Conservation (phyloP, 768 basidiomycete species). For the Naganishia onofrii region DNA sequence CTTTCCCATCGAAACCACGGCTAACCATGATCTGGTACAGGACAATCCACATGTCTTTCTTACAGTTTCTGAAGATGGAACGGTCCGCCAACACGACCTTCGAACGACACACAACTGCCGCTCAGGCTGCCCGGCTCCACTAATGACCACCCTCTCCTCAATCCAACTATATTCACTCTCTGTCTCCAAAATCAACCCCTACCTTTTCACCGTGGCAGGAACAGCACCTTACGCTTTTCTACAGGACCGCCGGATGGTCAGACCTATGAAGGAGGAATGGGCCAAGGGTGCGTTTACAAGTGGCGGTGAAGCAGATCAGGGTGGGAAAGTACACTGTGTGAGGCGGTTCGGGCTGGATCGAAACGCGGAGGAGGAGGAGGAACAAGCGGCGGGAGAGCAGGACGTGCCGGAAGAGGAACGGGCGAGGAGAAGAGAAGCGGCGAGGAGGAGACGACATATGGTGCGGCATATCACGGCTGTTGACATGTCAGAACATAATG, state of each 20-base stretch:
- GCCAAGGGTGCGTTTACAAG: background rate
- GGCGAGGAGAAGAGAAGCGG: conserved; percentile 5
- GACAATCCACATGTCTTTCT: conserved; percentile 43
- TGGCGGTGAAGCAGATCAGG: conserved; percentile 59
- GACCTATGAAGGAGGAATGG: conserved; percentile 68
- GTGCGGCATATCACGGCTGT: conserved; percentile 50
- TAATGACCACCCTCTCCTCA: conserved; percentile 61
- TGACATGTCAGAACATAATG: conserved; percentile 47
- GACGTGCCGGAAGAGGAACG: conserved; percentile 10
- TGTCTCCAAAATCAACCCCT: conserved; percentile 72
- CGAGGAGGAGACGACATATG: conserved; percentile 52
- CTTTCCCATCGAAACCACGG: background rate
- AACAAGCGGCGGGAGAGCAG: background rate
- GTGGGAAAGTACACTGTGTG: conserved; percentile 71
- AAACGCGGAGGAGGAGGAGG: conserved; percentile 41
- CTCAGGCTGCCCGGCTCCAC: conserved; percentile 65
- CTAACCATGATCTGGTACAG: background rate
- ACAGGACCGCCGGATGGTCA: conserved; percentile 74
- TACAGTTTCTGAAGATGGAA: conserved; percentile 65
- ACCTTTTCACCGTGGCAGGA: conserved; percentile 81
- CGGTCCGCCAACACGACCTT: conserved; percentile 83
- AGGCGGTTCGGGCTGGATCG: conserved; percentile 66
- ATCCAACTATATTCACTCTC: conserved; percentile 70
- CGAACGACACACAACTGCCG: conserved; percentile 67
- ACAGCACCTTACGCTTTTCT: conserved; percentile 71